A percentile compares a stretch with the other conserved stretches of the same genome.
phyloP scores from a whole-genome alignment of 257 asterid species.

The Solanum appendiculatum region DNA sequence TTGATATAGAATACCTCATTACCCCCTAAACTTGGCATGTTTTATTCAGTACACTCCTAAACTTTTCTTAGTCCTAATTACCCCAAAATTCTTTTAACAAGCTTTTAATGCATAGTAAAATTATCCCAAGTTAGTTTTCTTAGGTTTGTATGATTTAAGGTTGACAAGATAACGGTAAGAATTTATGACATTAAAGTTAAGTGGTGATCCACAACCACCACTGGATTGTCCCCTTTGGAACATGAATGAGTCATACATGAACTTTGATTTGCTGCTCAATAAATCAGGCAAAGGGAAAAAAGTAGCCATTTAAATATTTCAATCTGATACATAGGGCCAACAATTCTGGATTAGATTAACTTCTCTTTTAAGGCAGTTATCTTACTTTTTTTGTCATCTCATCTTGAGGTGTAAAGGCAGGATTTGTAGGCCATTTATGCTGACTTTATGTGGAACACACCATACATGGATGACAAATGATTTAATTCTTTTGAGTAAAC shows the following conservation, averaged over 20 bases:
- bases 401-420: conserved; percentile 1
- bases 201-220: neutral
- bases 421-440: neutral
- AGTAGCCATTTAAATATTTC: neutral
- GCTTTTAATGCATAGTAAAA: neutral
- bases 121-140: neutral
- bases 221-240: neutral
- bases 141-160: neutral
- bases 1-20: neutral
- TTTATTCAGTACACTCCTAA: neutral
- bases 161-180: neutral
- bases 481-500: neutral
- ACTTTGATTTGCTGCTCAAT: neutral
- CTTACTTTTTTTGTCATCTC: neutral
- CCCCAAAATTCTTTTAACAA: neutral
- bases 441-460: neutral
- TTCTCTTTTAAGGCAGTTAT: neutral
- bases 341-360: neutral
- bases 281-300: neutral
- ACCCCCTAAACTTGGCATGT: neutral
- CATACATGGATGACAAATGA: neutral
- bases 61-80: neutral
- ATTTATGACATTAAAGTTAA: neutral
- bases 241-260: neutral
- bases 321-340: neutral